phyloP scores from a whole-genome alignment of 2,329 filamentous ascomycete species.

The Colletotrichum gloeosporioides region DNA sequence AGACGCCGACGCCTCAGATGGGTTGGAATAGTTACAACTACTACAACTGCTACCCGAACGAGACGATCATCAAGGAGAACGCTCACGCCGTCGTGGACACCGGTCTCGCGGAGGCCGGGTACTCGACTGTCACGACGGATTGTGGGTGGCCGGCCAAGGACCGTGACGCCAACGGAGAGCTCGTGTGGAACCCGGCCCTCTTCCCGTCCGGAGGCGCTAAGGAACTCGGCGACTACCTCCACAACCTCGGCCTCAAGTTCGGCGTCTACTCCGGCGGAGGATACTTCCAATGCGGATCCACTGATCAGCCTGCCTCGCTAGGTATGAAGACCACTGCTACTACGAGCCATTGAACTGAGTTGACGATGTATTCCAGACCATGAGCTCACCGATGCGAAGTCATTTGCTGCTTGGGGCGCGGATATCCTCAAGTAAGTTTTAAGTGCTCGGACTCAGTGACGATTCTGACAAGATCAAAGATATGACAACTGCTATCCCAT shows the following conservation, averaged over 20 bases:
- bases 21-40: slow-evolving; percentile 67
- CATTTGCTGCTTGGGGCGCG: slow-evolving; percentile 48
- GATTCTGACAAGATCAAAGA: slow-evolving; percentile 14
- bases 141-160: slow-evolving; percentile 59
- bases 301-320: slow-evolving; percentile 46
- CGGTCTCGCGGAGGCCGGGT: slow-evolving; percentile 57
- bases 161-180: slow-evolving; percentile 45
- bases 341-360: no score
- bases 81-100: slow-evolving; percentile 58
- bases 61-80: slow-evolving; percentile 54
- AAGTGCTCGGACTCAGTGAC: background rate
- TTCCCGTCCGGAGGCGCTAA: slow-evolving; percentile 57
- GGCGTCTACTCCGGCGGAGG: slow-evolving; percentile 60
- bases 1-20: slow-evolving; percentile 45
- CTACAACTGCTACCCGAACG: slow-evolving; percentile 54
- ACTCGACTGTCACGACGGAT: slow-evolving; percentile 61
- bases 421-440: slow-evolving; percentile 57
- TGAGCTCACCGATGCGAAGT: slow-evolving; percentile 44
- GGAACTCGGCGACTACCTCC: slow-evolving; percentile 52
- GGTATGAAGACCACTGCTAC: no score
- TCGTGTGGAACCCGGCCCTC: slow-evolving; percentile 53
- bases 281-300: slow-evolving; percentile 48
- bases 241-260: slow-evolving; percentile 53
- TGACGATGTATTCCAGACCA: slow-evolving; percentile 31
- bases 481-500: slow-evolving; percentile 57